Percentiles rank a stretch among this genome's conserved stretches.
Evolutionary conservation across 345 rosid genomes (phyloP).

Genomic region (Luvunga scandens): DNA sequence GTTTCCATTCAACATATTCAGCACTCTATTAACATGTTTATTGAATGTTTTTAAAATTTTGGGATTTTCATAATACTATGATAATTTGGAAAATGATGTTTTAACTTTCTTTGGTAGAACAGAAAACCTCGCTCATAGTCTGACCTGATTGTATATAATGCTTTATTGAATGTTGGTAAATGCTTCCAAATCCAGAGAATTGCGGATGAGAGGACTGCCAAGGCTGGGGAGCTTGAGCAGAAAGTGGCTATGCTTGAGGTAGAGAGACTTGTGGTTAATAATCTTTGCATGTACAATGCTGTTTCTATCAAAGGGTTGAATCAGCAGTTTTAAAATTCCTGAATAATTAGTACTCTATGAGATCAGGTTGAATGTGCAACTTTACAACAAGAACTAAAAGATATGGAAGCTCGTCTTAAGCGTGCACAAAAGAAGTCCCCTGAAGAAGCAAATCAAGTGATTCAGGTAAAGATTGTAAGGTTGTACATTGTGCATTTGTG

Average conservation of each 20-base stretch:
- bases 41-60: neutral
- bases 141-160: neutral
- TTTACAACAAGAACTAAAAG: conserved; percentile 91
- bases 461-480: conserved; percentile 60
- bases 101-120: neutral
- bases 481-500: neutral
- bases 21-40: neutral
- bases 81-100: conserved; percentile 10
- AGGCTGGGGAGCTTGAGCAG: conserved; percentile 88
- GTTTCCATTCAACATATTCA: neutral
- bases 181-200: conserved; percentile 49
- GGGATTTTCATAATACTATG: neutral
- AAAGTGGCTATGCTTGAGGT: conserved; percentile 96
- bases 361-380: conserved; percentile 82
- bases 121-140: neutral
- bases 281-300: conserved; percentile 8
- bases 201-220: conserved; percentile 89
- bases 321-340: conserved; percentile 12
- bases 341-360: conserved; percentile 22
- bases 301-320: neutral
- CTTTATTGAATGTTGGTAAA: conserved; percentile 6
- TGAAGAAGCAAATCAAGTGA: conserved; percentile 86
- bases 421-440: conserved; percentile 87
- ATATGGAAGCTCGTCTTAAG: conserved; percentile 81
- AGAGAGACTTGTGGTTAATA: conserved; percentile 15